A percentile compares a stretch with the other conserved stretches of the same genome.
Conservation (phyloP, 108 stramenopile species). For the Cyclotella distinguenda region DNA sequence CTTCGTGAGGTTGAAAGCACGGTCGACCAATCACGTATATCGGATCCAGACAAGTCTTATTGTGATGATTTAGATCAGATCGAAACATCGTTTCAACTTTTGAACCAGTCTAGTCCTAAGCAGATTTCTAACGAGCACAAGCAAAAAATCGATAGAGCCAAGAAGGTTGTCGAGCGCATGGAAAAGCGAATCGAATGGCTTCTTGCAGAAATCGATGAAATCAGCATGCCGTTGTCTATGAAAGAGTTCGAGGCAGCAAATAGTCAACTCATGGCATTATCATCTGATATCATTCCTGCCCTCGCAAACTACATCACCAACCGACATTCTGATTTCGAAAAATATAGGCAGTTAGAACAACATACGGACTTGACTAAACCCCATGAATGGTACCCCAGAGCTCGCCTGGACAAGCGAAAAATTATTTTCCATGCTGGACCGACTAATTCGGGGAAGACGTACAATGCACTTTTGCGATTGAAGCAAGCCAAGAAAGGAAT, state of each 20-base stretch:
- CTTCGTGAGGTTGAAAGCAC: not conserved
- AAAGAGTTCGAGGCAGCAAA: constrained; percentile 42
- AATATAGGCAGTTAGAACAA: constrained; percentile 56
- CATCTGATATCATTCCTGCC: constrained; percentile 31
- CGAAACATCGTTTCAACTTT: too few relatives aligned
- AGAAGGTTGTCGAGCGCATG: not conserved
- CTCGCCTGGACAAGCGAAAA: constrained; percentile 64
- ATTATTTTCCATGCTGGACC: constrained; percentile 93
- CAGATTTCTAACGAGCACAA: constrained; percentile 13
- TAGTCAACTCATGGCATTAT: constrained; percentile 14
- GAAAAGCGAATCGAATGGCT: not conserved
- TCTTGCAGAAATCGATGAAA: not conserved
- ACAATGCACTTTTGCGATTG: constrained; percentile 84
- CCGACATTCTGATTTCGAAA: constrained; percentile 53
- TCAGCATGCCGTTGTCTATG: constrained; percentile 26
- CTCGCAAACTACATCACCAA: constrained; percentile 53
- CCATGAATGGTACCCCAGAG: constrained; percentile 72
- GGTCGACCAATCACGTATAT: not conserved
- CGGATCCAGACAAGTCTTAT: not conserved
- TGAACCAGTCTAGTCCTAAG: not conserved
- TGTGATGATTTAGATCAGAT: not conserved
- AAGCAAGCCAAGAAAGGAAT: constrained; percentile 77
- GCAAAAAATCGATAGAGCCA: constrained; percentile 16
- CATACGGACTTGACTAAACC: constrained; percentile 77
- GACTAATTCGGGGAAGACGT: constrained; percentile 96